Evolutionary conservation across 1,139 yeast genomes (phyloP).

Genomic region (Yarrowia galli): DNA sequence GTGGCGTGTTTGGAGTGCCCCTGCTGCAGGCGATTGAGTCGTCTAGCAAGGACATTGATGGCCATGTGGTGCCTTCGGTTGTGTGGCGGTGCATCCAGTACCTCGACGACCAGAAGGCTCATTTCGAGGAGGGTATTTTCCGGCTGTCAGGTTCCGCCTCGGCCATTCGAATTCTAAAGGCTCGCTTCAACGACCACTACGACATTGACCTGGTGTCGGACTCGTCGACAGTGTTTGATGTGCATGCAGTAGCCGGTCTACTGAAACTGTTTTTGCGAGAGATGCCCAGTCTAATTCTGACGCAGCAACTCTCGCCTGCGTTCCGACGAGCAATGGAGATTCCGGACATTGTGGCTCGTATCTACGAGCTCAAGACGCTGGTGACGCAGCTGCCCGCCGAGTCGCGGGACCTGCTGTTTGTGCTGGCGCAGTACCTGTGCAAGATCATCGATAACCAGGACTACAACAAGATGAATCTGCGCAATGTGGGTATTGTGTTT

Average conservation of each 20-base stretch:
- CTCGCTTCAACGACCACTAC: conserved; percentile 61
- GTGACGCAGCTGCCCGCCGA: conserved; percentile 55
- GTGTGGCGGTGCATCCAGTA: conserved; percentile 78
- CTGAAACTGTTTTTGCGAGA: conserved; percentile 77
- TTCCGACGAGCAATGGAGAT: conserved; percentile 53
- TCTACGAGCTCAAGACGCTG: conserved; percentile 50
- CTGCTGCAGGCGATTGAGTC: conserved; percentile 61
- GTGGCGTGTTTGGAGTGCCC: conserved; percentile 68
- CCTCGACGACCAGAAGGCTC: conserved; percentile 70
- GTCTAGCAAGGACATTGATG: conserved; percentile 54
- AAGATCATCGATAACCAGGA: conserved; percentile 69
- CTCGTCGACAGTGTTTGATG: conserved; percentile 56
- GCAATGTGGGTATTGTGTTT: conserved; percentile 81
- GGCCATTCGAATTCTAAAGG: conserved; percentile 74
- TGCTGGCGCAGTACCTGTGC: conserved; percentile 69
- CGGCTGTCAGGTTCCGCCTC: conserved; percentile 90
- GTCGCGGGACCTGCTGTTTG: conserved; percentile 68
- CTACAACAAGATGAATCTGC: conserved; percentile 80
- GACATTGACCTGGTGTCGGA: conserved; percentile 69
- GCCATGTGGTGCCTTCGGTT: conserved; percentile 70
- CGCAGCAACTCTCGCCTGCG: conserved; percentile 56
- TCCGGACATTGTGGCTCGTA: conserved; percentile 48
- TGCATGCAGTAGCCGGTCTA: conserved; percentile 81
- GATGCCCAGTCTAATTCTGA: conserved; percentile 69
- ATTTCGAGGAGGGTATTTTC: conserved; percentile 89